phyloP scores from a whole-genome alignment of 139 green algal genomes.

The Chlorokybus atmophyticus region DNA sequence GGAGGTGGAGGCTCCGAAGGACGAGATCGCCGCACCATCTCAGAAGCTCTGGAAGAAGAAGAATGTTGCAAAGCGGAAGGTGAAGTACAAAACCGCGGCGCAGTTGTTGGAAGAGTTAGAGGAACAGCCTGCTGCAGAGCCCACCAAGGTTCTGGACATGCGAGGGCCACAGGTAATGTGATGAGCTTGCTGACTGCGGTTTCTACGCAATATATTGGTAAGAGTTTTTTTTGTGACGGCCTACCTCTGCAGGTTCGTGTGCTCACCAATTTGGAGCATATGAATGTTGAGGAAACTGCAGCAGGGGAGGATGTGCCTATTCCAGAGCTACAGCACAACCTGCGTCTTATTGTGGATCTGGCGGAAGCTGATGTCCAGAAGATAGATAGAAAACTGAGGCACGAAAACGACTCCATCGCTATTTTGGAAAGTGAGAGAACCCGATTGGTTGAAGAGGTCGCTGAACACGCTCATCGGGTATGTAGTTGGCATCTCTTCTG shows the following conservation, averaged over 20 bases:
- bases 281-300: conserved; percentile 42
- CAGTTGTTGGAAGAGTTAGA: conserved; percentile 53
- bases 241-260: conserved; percentile 41
- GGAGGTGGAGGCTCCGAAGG: not conserved
- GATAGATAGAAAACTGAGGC: conserved; percentile 56
- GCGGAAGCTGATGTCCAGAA: conserved; percentile 72
- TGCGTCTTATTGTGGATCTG: conserved; percentile 57
- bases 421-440: conserved; percentile 12
- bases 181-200: not conserved
- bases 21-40: too few relatives aligned
- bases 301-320: conserved; percentile 51
- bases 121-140: conserved; percentile 1
- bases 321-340: conserved; percentile 96
- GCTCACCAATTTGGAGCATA: conserved; percentile 75
- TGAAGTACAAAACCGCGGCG: conserved; percentile 49
- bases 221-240: not conserved
- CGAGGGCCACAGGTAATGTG: conserved; percentile 53
- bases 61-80: conserved; percentile 15
- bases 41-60: conserved; percentile 37
- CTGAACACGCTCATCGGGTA: not conserved
- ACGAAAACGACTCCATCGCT: conserved; percentile 52
- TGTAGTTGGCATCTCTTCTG: not conserved
- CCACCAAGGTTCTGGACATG: conserved; percentile 79
- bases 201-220: not conserved
- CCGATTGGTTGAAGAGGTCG: not conserved